Evolutionary conservation across 1,139 yeast species (phyloP).

Genomic region (Geotrichum fermentans): DNA sequence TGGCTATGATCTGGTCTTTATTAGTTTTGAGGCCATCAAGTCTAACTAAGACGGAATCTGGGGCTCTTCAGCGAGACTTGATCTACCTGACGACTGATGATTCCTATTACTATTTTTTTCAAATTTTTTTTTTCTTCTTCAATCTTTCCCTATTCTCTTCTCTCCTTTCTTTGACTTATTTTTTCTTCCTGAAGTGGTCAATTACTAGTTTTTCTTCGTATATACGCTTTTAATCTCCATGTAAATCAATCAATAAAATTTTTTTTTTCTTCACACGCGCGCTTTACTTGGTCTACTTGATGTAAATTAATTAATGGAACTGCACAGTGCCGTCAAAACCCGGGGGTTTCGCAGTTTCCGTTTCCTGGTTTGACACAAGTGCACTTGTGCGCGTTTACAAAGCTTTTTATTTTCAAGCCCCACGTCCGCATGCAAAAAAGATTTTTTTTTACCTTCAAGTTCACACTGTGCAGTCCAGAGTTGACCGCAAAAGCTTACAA

Average conservation of each 20-base stretch:
- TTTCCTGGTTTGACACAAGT: no score
- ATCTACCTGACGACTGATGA: background rate
- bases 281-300: no score
- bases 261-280: background rate
- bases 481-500: no score
- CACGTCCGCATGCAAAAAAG: no score
- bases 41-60: background rate
- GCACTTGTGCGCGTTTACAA: no score
- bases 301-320: no score
- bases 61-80: background rate
- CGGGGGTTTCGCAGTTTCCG: no score
- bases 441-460: no score
- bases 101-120: background rate
- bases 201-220: background rate
- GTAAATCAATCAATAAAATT: background rate
- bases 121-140: background rate
- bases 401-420: no score
- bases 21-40: conserved; percentile 34
- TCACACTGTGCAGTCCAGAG: no score
- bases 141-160: background rate
- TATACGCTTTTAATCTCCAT: background rate
- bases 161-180: background rate
- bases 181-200: background rate
- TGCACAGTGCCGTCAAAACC: no score
- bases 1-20: conserved; percentile 46